Percentiles rank a stretch among this genome's conserved stretches.
Evolutionary conservation across 2,329 filamentous ascomycete genomes (phyloP).

Genomic region (Beauveria brongniartii): DNA sequence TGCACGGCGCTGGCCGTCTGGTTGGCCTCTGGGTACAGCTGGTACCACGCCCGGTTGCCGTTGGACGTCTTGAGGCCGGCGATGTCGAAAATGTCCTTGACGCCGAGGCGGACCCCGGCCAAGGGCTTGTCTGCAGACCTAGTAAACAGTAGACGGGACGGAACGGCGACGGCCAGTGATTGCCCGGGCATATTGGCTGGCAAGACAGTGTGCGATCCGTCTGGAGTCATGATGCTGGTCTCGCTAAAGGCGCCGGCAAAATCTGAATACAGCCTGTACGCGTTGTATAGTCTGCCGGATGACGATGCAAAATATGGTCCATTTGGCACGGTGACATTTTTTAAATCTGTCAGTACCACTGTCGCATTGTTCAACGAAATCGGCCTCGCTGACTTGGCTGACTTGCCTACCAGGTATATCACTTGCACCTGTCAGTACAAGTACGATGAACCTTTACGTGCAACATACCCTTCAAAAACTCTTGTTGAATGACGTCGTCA

Average conservation of each 20-base stretch:
- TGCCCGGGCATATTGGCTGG: slow-evolving; percentile 12
- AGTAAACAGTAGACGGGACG: slow-evolving; percentile 48
- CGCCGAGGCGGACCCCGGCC: slow-evolving; percentile 45
- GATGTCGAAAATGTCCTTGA: slow-evolving; percentile 54
- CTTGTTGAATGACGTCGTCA: slow-evolving; percentile 14
- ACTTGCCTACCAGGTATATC: neutral
- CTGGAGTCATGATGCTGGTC: neutral
- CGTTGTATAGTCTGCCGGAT: slow-evolving; percentile 12
- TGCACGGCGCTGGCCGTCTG: slow-evolving; percentile 44
- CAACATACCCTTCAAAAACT: slow-evolving; percentile 10
- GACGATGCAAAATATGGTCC: slow-evolving; percentile 16
- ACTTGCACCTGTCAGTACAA: neutral
- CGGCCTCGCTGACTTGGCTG: neutral
- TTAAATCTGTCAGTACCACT: neutral
- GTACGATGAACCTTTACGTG: neutral
- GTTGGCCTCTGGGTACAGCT: slow-evolving; percentile 40
- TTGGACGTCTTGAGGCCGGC: slow-evolving; percentile 43
- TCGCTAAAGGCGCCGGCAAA: slow-evolving; percentile 16
- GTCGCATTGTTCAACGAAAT: neutral
- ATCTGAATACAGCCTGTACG: slow-evolving; percentile 19
- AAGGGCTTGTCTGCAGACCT: slow-evolving; percentile 41
- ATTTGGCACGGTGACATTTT: neutral
- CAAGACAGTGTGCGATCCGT: slow-evolving; percentile 7
- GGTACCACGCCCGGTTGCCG: slow-evolving; percentile 49
- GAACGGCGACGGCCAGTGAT: slow-evolving; percentile 32